A percentile compares a stretch with the other conserved stretches of the same genome.
Conservation (phyloP, 2,329 filamentous ascomycete species). For the Pseudogymnoascus sp. region DNA sequence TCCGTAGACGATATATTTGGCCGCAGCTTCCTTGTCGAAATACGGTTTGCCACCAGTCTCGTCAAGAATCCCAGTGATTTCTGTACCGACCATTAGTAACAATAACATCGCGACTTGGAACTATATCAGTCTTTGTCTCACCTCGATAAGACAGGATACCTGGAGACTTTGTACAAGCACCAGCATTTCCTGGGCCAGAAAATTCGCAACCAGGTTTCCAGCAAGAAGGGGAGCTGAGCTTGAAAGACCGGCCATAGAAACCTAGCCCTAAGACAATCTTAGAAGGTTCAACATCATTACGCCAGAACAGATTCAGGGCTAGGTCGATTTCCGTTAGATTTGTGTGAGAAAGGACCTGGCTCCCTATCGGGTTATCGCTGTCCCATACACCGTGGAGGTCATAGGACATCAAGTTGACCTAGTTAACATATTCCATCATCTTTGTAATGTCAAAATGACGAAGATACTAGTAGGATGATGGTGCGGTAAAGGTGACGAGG, state of each 20-base stretch:
- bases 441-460: conserved; percentile 24
- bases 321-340: conserved; percentile 18
- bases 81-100: not conserved
- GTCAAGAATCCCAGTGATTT: not conserved
- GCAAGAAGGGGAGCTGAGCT: conserved; percentile 3
- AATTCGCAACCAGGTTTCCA: conserved; percentile 12
- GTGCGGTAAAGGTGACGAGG: conserved; percentile 20
- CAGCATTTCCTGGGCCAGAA: not conserved
- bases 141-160: not conserved
- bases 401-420: conserved; percentile 30
- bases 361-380: not conserved
- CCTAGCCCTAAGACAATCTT: conserved; percentile 11
- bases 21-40: conserved; percentile 19
- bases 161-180: not conserved
- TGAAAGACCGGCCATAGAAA: conserved; percentile 15
- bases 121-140: conserved; percentile 10
- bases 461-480: conserved; percentile 26
- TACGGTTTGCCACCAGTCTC: not conserved
- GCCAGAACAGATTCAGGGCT: conserved; percentile 8
- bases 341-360: conserved; percentile 11
- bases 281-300: conserved; percentile 8
- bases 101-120: conserved; percentile 19
- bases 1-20: conserved; percentile 19
- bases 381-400: conserved; percentile 33
- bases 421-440: conserved; percentile 24